Base-by-base conservation (phyloP, 179 eudicot species). In the Beta corolliflora region DNA sequence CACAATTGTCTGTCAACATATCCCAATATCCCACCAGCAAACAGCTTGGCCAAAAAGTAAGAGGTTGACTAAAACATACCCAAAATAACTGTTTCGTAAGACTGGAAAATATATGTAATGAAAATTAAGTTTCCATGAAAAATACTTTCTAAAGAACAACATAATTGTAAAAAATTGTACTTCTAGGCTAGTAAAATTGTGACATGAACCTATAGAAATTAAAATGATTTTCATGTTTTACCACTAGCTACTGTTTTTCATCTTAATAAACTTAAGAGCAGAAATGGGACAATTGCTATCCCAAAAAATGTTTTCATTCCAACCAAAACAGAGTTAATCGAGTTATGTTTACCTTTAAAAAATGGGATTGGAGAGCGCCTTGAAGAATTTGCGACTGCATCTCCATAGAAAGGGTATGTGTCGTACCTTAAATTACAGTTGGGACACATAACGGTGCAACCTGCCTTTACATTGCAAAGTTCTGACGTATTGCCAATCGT, bases 361-460 rank as follows among this genome's bases (percentile, higher is more conserved):
- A 66, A 12, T 4, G 77, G 50, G 56, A 61, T 25, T 45, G 77
- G 66, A 19, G 69, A 71, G 60, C 52, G 64, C 21, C 58, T 69
- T 9, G 81, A 77, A 67, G 66, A 73, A 36, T 67, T 41, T 52
- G 18, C 71, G 4, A 60, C 69, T 56, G 79, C 79, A 60, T 59
- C 80, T 73, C 84, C 87, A 74, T 84, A 81, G 10, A 84, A 84
- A 50, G 87, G 87, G 61, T 56, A 73, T 65, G 82, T 81, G 56
- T 84, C 87, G 1, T 81, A 84, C 63, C 87, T 73, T 21, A 84
- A 66, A 61, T 84, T 84, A 78, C 87, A 84, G 67, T 84, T 84
- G 0, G 87, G 87, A 78, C 87, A 84, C 87, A 84, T 84, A 53
- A 84, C 60, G 58, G 87, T 84, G 73, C 87, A 84, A 6, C 87